phyloP scores from a whole-genome alignment of 1,284 basidiomycete genomes.

The Apiotrichum gracile region DNA sequence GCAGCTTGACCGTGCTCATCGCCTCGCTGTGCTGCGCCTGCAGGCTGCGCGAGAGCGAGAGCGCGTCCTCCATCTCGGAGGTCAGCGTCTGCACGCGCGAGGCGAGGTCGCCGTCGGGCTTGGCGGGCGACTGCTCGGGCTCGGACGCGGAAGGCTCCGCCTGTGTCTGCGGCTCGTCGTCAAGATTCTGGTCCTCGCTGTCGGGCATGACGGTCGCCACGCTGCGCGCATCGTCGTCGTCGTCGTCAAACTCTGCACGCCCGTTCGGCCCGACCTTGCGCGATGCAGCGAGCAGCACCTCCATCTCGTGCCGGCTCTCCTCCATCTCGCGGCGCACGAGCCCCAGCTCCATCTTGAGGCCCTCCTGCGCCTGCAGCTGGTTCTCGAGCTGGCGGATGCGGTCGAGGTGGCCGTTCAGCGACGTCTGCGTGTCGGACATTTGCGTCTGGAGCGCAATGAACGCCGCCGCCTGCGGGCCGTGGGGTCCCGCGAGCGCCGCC shows the following conservation, averaged over 20 bases:
- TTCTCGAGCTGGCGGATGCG: constrained; percentile 78
- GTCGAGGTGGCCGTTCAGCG: constrained; percentile 72
- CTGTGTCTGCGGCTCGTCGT: no score
- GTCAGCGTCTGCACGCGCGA: constrained; percentile 67
- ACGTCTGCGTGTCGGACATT: constrained; percentile 76
- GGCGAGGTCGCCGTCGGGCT: constrained; percentile 57
- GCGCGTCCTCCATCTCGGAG: constrained; percentile 67
- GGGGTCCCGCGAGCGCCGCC: constrained; percentile 44
- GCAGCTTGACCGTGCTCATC: constrained; percentile 65
- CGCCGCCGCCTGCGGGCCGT: constrained; percentile 41
- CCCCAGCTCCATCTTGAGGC: constrained; percentile 72
- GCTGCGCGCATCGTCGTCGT: constrained; percentile 43
- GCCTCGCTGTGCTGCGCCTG: constrained; percentile 74
- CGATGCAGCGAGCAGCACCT: constrained; percentile 27
- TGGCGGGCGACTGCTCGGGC: constrained; percentile 14
- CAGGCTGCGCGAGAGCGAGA: constrained; percentile 65
- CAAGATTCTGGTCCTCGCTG: constrained; percentile 26
- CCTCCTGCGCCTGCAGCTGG: constrained; percentile 75
- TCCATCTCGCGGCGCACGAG: constrained; percentile 66
- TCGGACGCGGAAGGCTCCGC: neutral
- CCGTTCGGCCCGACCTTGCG: constrained; percentile 29
- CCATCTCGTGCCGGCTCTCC: constrained; percentile 48
- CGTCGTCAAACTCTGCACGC: constrained; percentile 54
- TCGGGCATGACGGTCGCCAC: constrained; percentile 40
- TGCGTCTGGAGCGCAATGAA: constrained; percentile 70